phyloP scores from a whole-genome alignment of 805 yeast species.

The Blastobotrys mokoenaii region DNA sequence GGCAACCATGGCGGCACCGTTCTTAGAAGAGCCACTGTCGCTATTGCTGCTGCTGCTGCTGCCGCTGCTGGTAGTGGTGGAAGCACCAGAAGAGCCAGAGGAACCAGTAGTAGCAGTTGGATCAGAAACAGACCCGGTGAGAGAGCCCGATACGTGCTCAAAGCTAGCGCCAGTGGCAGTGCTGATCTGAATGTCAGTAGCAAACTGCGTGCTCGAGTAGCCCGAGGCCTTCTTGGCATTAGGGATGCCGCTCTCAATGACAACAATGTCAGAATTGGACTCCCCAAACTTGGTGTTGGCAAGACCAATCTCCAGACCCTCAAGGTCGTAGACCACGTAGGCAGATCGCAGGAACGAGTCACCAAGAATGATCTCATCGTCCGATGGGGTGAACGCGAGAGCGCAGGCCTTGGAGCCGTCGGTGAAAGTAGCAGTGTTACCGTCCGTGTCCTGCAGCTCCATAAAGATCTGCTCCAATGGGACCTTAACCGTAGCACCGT shows the following conservation, averaged over 20 bases:
- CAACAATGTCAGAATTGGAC: slow-evolving; percentile 22
- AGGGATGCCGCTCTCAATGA: slow-evolving; percentile 23
- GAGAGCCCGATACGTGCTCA: no score
- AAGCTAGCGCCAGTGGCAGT: neutral
- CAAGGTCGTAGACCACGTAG: slow-evolving; percentile 61
- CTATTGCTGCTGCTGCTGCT: no score
- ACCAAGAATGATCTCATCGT: slow-evolving; percentile 40
- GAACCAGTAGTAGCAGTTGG: no score
- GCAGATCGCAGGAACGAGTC: slow-evolving; percentile 58
- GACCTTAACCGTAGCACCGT: slow-evolving; percentile 32
- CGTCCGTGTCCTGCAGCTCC: slow-evolving; percentile 5
- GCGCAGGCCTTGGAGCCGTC: slow-evolving; percentile 12
- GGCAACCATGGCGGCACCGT: no score
- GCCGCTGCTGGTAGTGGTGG: no score
- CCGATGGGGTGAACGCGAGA: slow-evolving; percentile 10
- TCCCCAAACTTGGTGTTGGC: slow-evolving; percentile 36
- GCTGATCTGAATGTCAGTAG: neutral
- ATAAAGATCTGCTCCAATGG: slow-evolving; percentile 20
- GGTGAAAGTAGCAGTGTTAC: neutral
- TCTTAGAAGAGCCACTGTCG: no score
- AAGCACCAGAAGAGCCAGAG: no score
- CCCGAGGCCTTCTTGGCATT: slow-evolving; percentile 23
- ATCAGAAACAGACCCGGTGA: no score
- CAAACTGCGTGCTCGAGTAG: slow-evolving; percentile 5
- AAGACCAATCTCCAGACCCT: slow-evolving; percentile 44